Base-by-base conservation (phyloP, 352 stramenopile species). In the Pythium utonaiense region DNA sequence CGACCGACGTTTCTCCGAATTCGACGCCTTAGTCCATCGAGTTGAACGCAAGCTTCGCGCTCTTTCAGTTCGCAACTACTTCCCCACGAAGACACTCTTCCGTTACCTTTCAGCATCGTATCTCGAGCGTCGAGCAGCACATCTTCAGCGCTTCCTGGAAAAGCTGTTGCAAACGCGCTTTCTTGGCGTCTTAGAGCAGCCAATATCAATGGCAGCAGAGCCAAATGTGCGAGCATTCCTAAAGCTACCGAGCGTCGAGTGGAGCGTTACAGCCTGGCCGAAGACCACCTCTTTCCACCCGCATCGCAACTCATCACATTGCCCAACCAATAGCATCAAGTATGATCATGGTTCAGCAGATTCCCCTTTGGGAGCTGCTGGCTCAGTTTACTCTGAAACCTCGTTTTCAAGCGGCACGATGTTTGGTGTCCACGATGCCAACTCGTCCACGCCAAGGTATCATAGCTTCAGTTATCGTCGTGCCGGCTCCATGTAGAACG, bases 61-160 rank as follows among this genome's bases (percentile, higher is more conserved):
- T 5, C 53, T 93, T 42, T 60, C 72, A 16, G 50, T 88, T 21
- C 67, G 78, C 19, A 66, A 71, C 24, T 59, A 80, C 9, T 70
- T 93, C n/a, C 84, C 84, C 8, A 69, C 75, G 7, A 93, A 93
- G 54, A 91, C 84, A 1, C 66, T 93, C 13, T 91, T 91, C 47
- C 71, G 77, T 19, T 88, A 77, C 30, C 45, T 77, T 8, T 81
- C 72, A 0, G 73, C 74, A 0, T 69, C 67, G 28, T 93, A 83
- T 49, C 53, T 93, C 9, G 84, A 93, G 60, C 69, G 66, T 6
- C 77, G 84, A 42, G 75, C 77, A 3, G 75, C 77, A 0, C 71
- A 71, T 3, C 56, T 93, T 53, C 80, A 93, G 53, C 58, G 66
- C 4, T 93, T 91, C 48, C 63, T 93, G 1, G 77, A 91, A 31